Base-by-base conservation (phyloP, 257 asterid species). In the Nemophila menziesii region DNA sequence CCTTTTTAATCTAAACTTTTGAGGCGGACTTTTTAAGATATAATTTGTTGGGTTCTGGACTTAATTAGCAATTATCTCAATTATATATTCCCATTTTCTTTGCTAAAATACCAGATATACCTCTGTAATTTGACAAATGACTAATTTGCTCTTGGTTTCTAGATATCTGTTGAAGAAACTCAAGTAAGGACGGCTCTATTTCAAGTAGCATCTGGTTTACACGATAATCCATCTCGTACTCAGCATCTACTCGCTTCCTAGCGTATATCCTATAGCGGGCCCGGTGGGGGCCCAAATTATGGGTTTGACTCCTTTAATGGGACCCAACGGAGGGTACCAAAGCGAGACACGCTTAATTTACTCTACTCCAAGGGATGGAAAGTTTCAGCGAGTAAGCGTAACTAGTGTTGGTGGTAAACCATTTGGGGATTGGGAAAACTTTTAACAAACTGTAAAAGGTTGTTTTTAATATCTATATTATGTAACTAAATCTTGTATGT, bases 151-250 rank as follows among this genome's bases (percentile, higher is more conserved):
- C 48, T 22, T 29, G 15, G 16, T 48, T 42, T 16, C 42, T 68
- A 89, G 94, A 79, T 84, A 68, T 72, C 86, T 9, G 94, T 95
- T 29, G 92, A 84, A 49, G 71, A 82, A 44, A 49, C 80, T 18
- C 70, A 72, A 42, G 94, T 84, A 42, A 81, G 66, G 73, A 84
- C 74, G 56, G 95, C 98, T 63, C 85, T 84, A 13, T 61, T 64
- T 72, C 82, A 80, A 66, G 65, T 78, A 47, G 82, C 95, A 16
- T 57, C 92, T 40, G 77, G 81, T n/a, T 80, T 84, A 43, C 94
- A 75, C 62, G 93, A 76, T 43, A 89, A 89, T 67, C 98, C 95
- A 9, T 89, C 98, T 11, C 74, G 93, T 41, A 69, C 93, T 54
- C 98, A 84, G 70, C 95, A 89, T 57, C 51, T 72, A 55, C 84